These are phyloP conservation scores for Encephalitozoon romaleae DNA, from an alignment of 371 early-diverging fungal genomes.

Conservation along the genomic window DNA sequence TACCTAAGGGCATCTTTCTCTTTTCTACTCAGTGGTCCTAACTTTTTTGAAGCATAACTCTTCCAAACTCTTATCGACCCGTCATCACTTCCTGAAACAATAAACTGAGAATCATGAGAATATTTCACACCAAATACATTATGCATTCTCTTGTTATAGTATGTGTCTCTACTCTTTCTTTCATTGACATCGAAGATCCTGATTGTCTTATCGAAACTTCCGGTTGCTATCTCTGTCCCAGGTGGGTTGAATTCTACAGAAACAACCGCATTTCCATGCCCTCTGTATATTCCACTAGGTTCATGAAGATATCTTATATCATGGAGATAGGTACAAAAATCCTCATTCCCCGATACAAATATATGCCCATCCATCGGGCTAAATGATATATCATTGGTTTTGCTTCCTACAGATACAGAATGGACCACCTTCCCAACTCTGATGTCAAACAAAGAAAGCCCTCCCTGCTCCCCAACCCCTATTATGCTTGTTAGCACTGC, in stretches of 20 bases:
- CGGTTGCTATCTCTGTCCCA: constrained; percentile 84
- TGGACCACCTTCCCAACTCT: constrained; percentile 34
- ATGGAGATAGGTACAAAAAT: constrained; percentile 81
- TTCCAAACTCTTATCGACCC: constrained; percentile 95
- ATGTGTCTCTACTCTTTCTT: constrained; percentile 80
- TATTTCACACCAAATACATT: constrained; percentile 76
- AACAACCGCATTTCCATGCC: constrained; percentile 89
- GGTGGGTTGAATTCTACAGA: constrained; percentile 92
- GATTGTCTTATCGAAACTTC: constrained; percentile 83
- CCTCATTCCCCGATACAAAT: constrained; percentile 72
- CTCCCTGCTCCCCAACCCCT: constrained; percentile 28
- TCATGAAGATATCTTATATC: constrained; percentile 82
- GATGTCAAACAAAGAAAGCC: constrained; percentile 47
- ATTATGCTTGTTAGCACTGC: constrained; percentile 31
- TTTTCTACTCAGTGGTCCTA: constrained; percentile 67
- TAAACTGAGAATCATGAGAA: constrained; percentile 81
- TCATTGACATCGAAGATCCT: constrained; percentile 72
- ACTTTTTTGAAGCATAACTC: constrained; percentile 74
- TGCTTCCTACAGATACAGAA: constrained; percentile 20
- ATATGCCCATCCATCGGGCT: constrained; percentile 54
- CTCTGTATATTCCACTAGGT: constrained; percentile 73
- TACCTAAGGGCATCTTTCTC: constrained; percentile 74
- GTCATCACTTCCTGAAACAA: constrained; percentile 92
- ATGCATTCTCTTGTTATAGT: constrained; percentile 92
- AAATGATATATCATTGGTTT: constrained; percentile 49